Evolutionary conservation across 2,329 filamentous ascomycete genomes (phyloP), one percentile per base, ranked within the genome.

Genomic region (Graphiopsis chlorocephala): DNA sequence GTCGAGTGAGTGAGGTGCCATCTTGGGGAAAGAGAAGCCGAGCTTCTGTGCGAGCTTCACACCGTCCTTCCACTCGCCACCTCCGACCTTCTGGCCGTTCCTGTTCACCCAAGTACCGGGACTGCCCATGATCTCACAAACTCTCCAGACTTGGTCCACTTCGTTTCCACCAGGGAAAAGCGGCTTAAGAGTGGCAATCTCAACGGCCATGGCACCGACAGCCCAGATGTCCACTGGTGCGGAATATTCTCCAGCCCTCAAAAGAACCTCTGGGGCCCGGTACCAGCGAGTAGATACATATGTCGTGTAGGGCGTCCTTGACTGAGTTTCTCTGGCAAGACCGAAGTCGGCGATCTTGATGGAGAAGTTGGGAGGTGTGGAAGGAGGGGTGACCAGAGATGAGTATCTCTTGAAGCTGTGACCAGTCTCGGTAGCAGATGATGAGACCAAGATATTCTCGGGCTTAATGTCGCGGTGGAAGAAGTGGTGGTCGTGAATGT

Each of bases 401-500:
- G 95, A 98, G 78, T 99, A 99, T 72, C 95, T 87, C 75, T 92
- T 89, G 81, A 98, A 97, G 0, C 93, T 89, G 74, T 91, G 95
- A 66, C 85, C 85, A 61, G 90, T 86, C 72, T 99, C 95, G 69
- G 92, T 85, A 45, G 91, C 87, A 2, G 94, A 96, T 29, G 93
- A 96, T 0, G 95, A 96, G 10, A 99, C 94, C 28, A 99, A 86
- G 66, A 99, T 99, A 78, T 99, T 99, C 79, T 99, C 95, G 38
- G 95, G 95, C 79, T 99, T 99, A 80, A 99, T 98, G 76, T 99
- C 95, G 74, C 95, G 92, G 79, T 99, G 95, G 81, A 99, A 99
- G 81, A 99, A 99, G 77, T 91, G 88, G 80, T 98, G 92, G 42
- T 93, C 90, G 80, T 99, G 95, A 66, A 99, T 98, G 77, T 99